phyloP scores from a whole-genome alignment of 2,329 filamentous ascomycete genomes.

The Cytospora chrysosperma region DNA sequence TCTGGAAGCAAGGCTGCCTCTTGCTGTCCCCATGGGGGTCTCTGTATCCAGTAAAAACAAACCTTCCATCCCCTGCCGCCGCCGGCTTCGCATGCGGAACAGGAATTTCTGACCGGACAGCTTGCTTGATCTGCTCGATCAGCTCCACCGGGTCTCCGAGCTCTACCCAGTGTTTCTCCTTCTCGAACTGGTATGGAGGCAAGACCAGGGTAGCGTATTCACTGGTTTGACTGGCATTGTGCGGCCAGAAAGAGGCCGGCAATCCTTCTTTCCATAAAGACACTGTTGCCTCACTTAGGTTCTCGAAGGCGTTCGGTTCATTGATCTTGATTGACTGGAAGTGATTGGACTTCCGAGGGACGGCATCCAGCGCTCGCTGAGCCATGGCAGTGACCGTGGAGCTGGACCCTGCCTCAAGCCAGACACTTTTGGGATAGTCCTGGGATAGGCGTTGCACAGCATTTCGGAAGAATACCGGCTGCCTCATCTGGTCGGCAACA shows the following conservation, averaged over 20 bases:
- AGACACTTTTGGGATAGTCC: slow-evolving; percentile 32
- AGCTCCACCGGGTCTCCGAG: too few relatives aligned
- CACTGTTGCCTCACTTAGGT: slow-evolving; percentile 30
- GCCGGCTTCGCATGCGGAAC: too few relatives aligned
- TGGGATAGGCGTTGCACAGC: slow-evolving; percentile 26
- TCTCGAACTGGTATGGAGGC: too few relatives aligned
- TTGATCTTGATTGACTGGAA: slow-evolving; percentile 31
- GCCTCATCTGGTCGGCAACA: slow-evolving; percentile 39
- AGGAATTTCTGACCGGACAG: too few relatives aligned
- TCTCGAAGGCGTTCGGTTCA: slow-evolving; percentile 11
- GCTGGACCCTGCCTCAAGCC: slow-evolving; percentile 43
- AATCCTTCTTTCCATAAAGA: slow-evolving; percentile 43
- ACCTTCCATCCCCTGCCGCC: too few relatives aligned
- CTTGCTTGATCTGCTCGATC: too few relatives aligned
- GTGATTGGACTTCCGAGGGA: slow-evolving; percentile 1
- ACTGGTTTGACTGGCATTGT: too few relatives aligned
- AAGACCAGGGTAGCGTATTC: too few relatives aligned
- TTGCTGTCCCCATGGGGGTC: too few relatives aligned
- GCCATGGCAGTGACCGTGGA: slow-evolving; percentile 39
- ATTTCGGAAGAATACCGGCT: slow-evolving; percentile 45
- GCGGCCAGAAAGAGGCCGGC: slow-evolving; percentile 39
- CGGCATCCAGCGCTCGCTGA: slow-evolving; percentile 21
- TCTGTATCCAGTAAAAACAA: too few relatives aligned
- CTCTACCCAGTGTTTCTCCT: too few relatives aligned
- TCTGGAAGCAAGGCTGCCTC: too few relatives aligned